Percentiles rank a stretch among this genome's conserved stretches.
These are phyloP conservation scores for Colletotrichum sp. DNA, from an alignment of 2,329 filamentous ascomycete species.

Conservation along the genomic window DNA sequence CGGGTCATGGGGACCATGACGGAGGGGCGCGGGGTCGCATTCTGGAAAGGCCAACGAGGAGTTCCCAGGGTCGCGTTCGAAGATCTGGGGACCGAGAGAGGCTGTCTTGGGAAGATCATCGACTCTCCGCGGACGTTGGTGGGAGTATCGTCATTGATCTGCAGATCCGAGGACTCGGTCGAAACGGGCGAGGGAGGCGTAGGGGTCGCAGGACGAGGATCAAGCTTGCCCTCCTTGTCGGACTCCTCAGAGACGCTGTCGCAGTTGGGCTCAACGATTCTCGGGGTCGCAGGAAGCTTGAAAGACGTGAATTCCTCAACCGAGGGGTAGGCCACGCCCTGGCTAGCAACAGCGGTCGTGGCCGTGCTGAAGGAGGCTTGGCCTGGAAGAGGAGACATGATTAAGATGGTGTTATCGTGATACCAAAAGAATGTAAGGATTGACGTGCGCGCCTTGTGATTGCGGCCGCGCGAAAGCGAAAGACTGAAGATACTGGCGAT, in stretches of 20 bases:
- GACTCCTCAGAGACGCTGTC: not conserved
- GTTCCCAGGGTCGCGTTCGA: not conserved
- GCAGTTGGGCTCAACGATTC: not conserved
- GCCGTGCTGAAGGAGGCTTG: slow-evolving; percentile 10
- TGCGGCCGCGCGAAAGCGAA: not conserved
- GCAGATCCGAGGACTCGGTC: not conserved
- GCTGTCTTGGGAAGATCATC: not conserved
- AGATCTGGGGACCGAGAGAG: not conserved
- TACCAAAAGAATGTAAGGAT: not conserved
- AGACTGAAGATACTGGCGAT: not conserved
- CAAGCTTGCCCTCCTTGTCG: not conserved
- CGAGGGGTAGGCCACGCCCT: not conserved
- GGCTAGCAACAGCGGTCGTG: slow-evolving; percentile 1
- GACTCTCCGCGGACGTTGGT: slow-evolving; percentile 1
- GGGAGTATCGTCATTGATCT: not conserved
- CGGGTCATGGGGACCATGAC: slow-evolving; percentile 6
- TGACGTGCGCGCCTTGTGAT: not conserved
- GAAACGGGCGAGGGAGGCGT: slow-evolving; percentile 2
- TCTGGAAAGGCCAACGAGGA: slow-evolving; percentile 15
- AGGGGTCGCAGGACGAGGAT: not conserved
- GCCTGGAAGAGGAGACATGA: not conserved
- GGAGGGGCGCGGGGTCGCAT: slow-evolving; percentile 4
- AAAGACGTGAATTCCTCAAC: not conserved
- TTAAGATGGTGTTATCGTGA: not conserved
- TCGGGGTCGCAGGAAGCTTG: not conserved